A percentile compares a stretch with the other conserved stretches of the same genome.
phyloP scores from a whole-genome alignment of 2,329 filamentous ascomycete species.

The Aspergillus udagawae region DNA sequence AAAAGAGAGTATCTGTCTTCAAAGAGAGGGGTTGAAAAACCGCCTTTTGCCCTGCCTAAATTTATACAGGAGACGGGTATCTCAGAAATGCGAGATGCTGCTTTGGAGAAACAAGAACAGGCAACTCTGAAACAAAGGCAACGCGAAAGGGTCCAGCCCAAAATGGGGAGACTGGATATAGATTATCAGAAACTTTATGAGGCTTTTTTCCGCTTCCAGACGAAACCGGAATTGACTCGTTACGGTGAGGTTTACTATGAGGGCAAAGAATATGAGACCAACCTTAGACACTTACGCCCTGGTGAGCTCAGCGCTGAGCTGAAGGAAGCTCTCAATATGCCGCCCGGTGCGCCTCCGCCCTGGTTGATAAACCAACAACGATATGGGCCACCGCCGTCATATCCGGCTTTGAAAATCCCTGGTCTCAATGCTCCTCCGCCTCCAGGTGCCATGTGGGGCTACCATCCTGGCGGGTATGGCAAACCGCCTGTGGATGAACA shows the following conservation, averaged over 20 bases:
- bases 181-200: constrained; percentile 98
- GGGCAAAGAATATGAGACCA: constrained; percentile 96
- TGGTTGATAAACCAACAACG: constrained; percentile 98
- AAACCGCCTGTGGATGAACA: constrained; percentile 94
- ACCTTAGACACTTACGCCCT: constrained; percentile 82
- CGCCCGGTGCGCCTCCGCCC: constrained; percentile 84
- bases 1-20: constrained; percentile 97
- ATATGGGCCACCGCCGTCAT: constrained; percentile 87
- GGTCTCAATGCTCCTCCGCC: constrained; percentile 92
- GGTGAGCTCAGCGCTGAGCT: constrained; percentile 86
- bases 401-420: constrained; percentile 90
- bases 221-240: constrained; percentile 86
- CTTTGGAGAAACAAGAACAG: constrained; percentile 91
- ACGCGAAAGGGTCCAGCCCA: constrained; percentile 86
- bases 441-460: constrained; percentile 86
- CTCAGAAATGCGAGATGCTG: constrained; percentile 94
- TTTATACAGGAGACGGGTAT: constrained; percentile 98
- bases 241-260: constrained; percentile 99
- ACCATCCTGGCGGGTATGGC: constrained; percentile 90
- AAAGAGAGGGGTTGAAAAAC: constrained; percentile 94
- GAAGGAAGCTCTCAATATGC: constrained; percentile 90
- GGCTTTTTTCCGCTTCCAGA: constrained; percentile 96
- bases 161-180: constrained; percentile 96
- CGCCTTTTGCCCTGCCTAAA: constrained; percentile 84
- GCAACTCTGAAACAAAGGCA: constrained; percentile 92